Conservation (phyloP, 305 asterid species). For the Rubia occidens region DNA sequence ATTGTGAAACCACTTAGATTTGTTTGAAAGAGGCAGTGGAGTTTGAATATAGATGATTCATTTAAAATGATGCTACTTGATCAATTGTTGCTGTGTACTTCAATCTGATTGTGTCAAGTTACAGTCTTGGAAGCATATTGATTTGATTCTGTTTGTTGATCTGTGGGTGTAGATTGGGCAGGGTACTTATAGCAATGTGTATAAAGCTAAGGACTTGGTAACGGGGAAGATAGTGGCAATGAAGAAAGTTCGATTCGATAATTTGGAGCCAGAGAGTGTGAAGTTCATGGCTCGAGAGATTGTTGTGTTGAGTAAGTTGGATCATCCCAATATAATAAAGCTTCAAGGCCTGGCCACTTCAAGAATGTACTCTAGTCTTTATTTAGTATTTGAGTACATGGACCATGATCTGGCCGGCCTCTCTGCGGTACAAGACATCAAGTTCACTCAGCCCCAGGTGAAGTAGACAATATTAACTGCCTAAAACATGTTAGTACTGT, state of each 20-base stretch:
- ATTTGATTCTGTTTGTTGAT: constrained; percentile 3
- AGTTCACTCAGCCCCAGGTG: constrained; percentile 84
- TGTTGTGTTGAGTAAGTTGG: constrained; percentile 51
- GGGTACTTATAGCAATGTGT: constrained; percentile 90
- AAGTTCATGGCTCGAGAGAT: constrained; percentile 87
- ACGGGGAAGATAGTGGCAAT: constrained; percentile 84
- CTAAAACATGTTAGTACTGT: background rate
- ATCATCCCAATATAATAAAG: constrained; percentile 90
- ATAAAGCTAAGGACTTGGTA: constrained; percentile 77
- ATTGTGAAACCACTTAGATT: too few species aligned
- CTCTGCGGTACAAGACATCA: constrained; percentile 52
- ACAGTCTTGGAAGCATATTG: constrained; percentile 19
- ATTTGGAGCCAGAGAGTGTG: constrained; percentile 74
- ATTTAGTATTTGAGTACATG: constrained; percentile 88
- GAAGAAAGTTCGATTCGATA: constrained; percentile 88
- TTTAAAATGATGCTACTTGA: too few species aligned
- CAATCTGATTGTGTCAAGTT: background rate
- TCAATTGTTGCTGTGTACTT: background rate
- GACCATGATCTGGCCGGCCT: constrained; percentile 97
- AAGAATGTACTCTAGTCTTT: constrained; percentile 80
- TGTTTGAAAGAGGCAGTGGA: too few species aligned
- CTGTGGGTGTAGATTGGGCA: constrained; percentile 64
- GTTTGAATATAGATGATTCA: too few species aligned
- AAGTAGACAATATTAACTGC: background rate
- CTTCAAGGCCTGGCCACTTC: constrained; percentile 91